Percentiles rank a stretch among this genome's conserved stretches.
Evolutionary conservation across 2,329 filamentous ascomycete genomes (phyloP).

Genomic region (Penicillium sp.): DNA sequence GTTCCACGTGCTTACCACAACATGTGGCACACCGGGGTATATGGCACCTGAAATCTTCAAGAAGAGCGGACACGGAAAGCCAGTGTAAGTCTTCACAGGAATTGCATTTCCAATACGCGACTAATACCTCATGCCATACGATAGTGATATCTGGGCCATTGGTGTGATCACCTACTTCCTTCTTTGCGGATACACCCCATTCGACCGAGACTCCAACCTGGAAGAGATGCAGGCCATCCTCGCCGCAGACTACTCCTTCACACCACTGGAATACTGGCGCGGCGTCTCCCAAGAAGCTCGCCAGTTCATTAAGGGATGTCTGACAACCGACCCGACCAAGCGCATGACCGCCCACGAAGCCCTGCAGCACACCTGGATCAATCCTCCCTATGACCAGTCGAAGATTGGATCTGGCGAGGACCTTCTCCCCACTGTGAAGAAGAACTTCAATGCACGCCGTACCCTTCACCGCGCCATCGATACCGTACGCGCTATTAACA

Average conservation of each 20-base stretch:
- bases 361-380: constrained; percentile 64
- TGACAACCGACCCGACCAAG: constrained; percentile 82
- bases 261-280: constrained; percentile 93
- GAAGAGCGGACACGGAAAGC: constrained; percentile 96
- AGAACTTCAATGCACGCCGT: constrained; percentile 66
- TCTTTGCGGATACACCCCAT: constrained; percentile 95
- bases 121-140: background rate
- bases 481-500: constrained; percentile 66
- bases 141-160: constrained; percentile 89
- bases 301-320: constrained; percentile 86
- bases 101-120: background rate
- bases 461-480: constrained; percentile 67
- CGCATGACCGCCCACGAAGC: constrained; percentile 89
- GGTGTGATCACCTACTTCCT: constrained; percentile 99
- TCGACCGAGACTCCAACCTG: constrained; percentile 94
- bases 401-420: constrained; percentile 48
- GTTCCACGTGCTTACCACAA: constrained; percentile 96
- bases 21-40: constrained; percentile 95
- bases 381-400: constrained; percentile 51
- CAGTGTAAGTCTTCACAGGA: constrained; percentile 59
- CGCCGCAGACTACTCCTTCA: constrained; percentile 93
- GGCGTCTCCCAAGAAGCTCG: constrained; percentile 82
- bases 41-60: constrained; percentile 99
- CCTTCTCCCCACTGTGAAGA: constrained; percentile 64
- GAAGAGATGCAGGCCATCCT: constrained; percentile 99